Conservation (phyloP, 192 early-diverging fungal genomes). For the Chytriomyces sp. region DNA sequence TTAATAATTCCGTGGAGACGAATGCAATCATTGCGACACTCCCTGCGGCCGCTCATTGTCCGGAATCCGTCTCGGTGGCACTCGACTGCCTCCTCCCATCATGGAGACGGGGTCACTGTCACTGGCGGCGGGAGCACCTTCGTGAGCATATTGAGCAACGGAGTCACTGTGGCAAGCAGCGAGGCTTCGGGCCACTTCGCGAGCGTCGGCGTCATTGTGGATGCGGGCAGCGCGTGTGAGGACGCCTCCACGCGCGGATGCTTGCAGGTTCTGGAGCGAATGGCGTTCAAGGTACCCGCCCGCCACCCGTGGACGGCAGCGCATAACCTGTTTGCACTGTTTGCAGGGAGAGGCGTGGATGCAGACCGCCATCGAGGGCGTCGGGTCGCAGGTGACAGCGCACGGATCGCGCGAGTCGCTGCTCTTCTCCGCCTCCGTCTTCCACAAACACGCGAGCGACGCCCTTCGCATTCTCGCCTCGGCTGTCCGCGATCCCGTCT, state of each 20-base stretch:
- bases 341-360: conserved; percentile 71
- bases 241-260: conserved; percentile 67
- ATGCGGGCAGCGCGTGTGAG: conserved; percentile 90
- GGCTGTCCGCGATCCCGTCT: conserved; percentile 71
- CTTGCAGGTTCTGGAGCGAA: conserved; percentile 84
- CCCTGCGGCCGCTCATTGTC: no score
- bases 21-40: no score
- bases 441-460: conserved; percentile 75
- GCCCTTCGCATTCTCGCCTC: conserved; percentile 79
- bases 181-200: conserved; percentile 86
- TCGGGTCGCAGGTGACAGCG: conserved; percentile 90
- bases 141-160: conserved; percentile 86
- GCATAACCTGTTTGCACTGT: conserved; percentile 32
- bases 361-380: conserved; percentile 71
- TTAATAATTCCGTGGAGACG: no score
- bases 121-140: conserved; percentile 13
- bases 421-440: conserved; percentile 93
- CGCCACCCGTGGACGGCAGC: not conserved
- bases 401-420: conserved; percentile 90
- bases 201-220: conserved; percentile 85
- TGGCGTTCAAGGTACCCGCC: conserved; percentile 83
- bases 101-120: not conserved
- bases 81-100: no score
- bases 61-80: no score
- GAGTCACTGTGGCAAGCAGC: conserved; percentile 82